Conservation (phyloP, 148 eudicot species). For the Fallopia convolvulus region DNA sequence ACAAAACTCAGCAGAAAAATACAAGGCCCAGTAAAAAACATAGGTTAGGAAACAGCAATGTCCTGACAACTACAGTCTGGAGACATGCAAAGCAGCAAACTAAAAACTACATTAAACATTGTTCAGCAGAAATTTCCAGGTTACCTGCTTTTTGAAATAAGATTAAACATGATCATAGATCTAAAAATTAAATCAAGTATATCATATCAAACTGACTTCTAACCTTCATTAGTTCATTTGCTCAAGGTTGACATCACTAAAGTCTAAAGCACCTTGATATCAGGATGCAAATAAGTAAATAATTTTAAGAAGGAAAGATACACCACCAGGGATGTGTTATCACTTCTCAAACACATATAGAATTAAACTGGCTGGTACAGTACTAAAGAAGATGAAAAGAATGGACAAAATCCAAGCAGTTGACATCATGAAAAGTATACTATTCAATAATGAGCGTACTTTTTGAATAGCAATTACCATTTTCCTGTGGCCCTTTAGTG, state of each 20-base stretch:
- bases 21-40: neutral
- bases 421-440: neutral
- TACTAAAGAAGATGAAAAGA: neutral
- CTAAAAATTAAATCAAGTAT: neutral
- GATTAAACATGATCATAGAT: neutral
- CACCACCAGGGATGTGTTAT: neutral
- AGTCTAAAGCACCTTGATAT: neutral
- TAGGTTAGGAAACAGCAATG: neutral
- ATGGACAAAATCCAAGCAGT: neutral
- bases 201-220: neutral
- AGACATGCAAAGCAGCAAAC: neutral
- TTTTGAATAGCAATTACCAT: constrained; percentile 37
- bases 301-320: neutral
- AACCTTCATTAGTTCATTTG: neutral
- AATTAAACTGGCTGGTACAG: neutral
- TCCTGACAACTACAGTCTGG: neutral
- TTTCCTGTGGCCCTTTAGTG: constrained; percentile 32
- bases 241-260: neutral
- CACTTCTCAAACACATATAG: neutral
- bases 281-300: neutral
- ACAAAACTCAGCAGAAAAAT: neutral
- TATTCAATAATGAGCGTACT: neutral
- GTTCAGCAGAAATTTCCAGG: neutral
- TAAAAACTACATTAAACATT: neutral
- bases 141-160: neutral